phyloP scores from a whole-genome alignment of 768 basidiomycete genomes.

The Naematelia encephala region DNA sequence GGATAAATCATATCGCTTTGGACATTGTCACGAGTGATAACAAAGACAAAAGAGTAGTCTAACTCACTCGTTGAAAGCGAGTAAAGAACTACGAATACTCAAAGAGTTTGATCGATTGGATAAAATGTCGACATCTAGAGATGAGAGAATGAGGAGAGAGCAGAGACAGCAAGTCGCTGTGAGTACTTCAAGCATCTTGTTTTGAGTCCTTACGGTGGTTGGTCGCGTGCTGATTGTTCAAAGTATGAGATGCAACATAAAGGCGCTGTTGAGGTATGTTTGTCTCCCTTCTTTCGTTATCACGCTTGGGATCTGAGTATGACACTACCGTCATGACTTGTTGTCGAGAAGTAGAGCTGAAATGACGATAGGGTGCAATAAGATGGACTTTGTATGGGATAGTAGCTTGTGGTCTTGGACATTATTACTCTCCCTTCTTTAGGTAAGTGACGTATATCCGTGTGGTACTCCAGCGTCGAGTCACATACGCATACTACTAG shows the following conservation, averaged over 20 bases:
- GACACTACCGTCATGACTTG: no score
- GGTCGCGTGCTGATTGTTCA: constrained; percentile 1
- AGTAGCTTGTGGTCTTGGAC: constrained; percentile 34
- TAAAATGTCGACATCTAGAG: no score
- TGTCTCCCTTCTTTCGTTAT: background rate
- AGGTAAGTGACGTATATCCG: constrained; percentile 23
- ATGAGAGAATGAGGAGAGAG: constrained; percentile 19
- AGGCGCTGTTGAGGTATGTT: constrained; percentile 38
- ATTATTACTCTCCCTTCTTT: constrained; percentile 47
- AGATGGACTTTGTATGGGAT: constrained; percentile 46
- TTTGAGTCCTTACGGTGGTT: background rate
- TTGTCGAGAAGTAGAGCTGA: background rate
- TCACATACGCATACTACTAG: no score
- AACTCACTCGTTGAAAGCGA: no score
- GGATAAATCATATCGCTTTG: no score
- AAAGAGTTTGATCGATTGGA: no score
- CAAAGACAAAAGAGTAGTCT: no score
- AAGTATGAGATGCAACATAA: constrained; percentile 38
- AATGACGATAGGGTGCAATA: constrained; percentile 28
- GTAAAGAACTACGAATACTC: no score
- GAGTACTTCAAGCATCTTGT: background rate
- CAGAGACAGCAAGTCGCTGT: constrained; percentile 45
- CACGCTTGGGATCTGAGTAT: no score
- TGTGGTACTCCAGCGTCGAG: no score
- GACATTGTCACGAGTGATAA: no score